Evolutionary conservation across 2,329 filamentous ascomycete genomes (phyloP).

Genomic region (Trichoderma atrobrunneum): DNA sequence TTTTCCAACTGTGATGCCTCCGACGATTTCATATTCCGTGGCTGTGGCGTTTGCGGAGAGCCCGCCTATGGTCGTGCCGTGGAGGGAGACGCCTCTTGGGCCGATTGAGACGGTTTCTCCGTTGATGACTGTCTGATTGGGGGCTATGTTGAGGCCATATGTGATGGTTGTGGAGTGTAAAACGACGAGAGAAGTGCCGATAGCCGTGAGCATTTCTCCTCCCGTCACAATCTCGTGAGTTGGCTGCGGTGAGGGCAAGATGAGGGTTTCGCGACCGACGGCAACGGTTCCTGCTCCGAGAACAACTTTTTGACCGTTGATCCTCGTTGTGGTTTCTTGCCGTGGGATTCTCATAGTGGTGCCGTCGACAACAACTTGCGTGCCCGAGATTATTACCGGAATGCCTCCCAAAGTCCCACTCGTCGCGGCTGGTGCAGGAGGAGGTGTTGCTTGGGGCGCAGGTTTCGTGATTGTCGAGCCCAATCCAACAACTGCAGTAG

Average conservation of each 20-base stretch:
- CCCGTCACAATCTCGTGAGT: constrained; percentile 47
- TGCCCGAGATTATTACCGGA: constrained; percentile 41
- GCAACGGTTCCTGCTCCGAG: constrained; percentile 36
- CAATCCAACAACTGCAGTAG: constrained; percentile 44
- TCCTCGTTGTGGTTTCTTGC: constrained; percentile 32
- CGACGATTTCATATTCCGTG: constrained; percentile 47
- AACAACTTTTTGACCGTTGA: constrained; percentile 35
- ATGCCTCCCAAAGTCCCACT: constrained; percentile 40
- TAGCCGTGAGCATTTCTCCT: constrained; percentile 46
- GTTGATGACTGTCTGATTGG: constrained; percentile 41
- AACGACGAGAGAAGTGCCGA: constrained; percentile 41
- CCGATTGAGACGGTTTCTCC: constrained; percentile 53
- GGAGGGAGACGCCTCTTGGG: constrained; percentile 42
- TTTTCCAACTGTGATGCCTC: constrained; percentile 52
- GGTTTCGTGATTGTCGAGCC: constrained; percentile 46
- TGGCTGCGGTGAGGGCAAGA: constrained; percentile 33
- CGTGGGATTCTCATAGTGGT: constrained; percentile 42
- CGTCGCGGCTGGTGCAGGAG: constrained; percentile 36
- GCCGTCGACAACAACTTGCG: constrained; percentile 42
- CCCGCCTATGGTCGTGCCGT: constrained; percentile 45
- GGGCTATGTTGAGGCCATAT: constrained; percentile 39
- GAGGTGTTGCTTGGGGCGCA: constrained; percentile 29
- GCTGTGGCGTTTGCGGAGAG: constrained; percentile 33
- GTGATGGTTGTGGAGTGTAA: constrained; percentile 45
- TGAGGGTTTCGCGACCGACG: constrained; percentile 38